Percentiles rank a stretch among this genome's conserved stretches.
Conservation (phyloP, 805 yeast species). For the Candida rishiriensis region DNA sequence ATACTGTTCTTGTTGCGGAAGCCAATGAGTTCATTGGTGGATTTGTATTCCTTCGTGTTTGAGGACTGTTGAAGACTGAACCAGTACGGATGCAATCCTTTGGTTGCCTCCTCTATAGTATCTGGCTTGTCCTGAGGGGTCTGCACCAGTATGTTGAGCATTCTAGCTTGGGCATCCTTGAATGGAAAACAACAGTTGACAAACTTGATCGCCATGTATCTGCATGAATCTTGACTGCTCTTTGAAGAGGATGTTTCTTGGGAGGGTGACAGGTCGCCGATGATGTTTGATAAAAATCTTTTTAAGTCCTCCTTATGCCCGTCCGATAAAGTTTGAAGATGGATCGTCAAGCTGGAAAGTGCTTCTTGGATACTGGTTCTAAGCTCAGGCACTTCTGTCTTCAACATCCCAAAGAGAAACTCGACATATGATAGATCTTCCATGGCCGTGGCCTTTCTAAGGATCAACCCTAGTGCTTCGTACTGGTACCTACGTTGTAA, state of each 20-base stretch:
- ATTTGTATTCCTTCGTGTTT: slow-evolving; percentile 37
- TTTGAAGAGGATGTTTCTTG: slow-evolving; percentile 14
- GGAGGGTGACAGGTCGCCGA: slow-evolving; percentile 24
- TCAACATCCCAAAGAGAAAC: slow-evolving; percentile 68
- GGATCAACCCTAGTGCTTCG: slow-evolving; percentile 70
- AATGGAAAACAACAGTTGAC: slow-evolving; percentile 63
- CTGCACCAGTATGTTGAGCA: slow-evolving; percentile 60
- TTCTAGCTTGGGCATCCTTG: slow-evolving; percentile 60
- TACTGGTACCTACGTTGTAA: slow-evolving; percentile 61
- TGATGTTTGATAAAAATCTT: slow-evolving; percentile 21
- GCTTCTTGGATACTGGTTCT: slow-evolving; percentile 69
- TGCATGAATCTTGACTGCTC: slow-evolving; percentile 42
- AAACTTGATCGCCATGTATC: slow-evolving; percentile 63
- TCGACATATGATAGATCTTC: slow-evolving; percentile 49
- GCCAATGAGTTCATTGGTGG: slow-evolving; percentile 26
- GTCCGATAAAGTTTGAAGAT: slow-evolving; percentile 37
- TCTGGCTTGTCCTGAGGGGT: slow-evolving; percentile 57
- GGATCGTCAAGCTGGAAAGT: slow-evolving; percentile 52
- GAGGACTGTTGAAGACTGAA: slow-evolving; percentile 50
- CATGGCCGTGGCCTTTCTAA: slow-evolving; percentile 41
- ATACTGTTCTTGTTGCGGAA: slow-evolving; percentile 23
- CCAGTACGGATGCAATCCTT: slow-evolving; percentile 84
- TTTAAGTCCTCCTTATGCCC: slow-evolving; percentile 40
- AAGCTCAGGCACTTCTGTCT: slow-evolving; percentile 58
- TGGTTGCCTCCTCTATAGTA: slow-evolving; percentile 70